Conservation (phyloP, 2,329 filamentous ascomycete genomes). For the Xylariomycetidae sp. region DNA sequence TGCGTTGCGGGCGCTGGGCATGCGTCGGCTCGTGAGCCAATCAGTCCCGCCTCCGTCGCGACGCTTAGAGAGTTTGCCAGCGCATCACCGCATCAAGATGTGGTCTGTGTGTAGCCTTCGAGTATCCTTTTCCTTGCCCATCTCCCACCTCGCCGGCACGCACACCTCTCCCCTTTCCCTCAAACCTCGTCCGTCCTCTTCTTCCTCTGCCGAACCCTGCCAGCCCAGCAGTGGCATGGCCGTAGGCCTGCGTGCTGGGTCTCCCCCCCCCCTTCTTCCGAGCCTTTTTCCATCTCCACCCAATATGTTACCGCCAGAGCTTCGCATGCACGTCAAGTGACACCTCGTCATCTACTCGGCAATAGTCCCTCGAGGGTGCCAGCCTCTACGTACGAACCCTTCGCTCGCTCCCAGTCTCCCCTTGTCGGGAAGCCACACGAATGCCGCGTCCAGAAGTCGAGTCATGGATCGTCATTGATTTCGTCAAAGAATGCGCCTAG, state of each 20-base stretch:
- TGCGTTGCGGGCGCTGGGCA: constrained; percentile 21
- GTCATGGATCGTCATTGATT: constrained; percentile 28
- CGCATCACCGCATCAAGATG: constrained; percentile 30
- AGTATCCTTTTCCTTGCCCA: constrained; percentile 19
- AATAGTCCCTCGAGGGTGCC: no score
- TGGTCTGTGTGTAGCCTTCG: constrained; percentile 27
- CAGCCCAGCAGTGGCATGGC: no score
- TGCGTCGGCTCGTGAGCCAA: constrained; percentile 19
- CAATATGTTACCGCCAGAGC: no score
- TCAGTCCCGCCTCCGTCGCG: constrained; percentile 22
- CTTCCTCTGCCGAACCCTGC: neutral
- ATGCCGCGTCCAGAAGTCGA: constrained; percentile 7
- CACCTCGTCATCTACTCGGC: no score
- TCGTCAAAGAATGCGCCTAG: constrained; percentile 27
- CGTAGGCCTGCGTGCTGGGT: no score
- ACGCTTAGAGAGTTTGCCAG: constrained; percentile 28
- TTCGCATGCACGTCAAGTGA: no score
- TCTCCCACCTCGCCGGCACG: constrained; percentile 13
- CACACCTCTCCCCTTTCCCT: neutral
- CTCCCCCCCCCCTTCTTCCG: no score
- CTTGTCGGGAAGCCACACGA: constrained; percentile 2
- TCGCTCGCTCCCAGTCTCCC: constrained; percentile 3
- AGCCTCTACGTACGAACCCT: no score
- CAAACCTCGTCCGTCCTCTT: constrained; percentile 1
- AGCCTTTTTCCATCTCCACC: no score